Base-by-base conservation (phyloP, 176 grass and related monocot genomes). In the Poa pratensis region DNA sequence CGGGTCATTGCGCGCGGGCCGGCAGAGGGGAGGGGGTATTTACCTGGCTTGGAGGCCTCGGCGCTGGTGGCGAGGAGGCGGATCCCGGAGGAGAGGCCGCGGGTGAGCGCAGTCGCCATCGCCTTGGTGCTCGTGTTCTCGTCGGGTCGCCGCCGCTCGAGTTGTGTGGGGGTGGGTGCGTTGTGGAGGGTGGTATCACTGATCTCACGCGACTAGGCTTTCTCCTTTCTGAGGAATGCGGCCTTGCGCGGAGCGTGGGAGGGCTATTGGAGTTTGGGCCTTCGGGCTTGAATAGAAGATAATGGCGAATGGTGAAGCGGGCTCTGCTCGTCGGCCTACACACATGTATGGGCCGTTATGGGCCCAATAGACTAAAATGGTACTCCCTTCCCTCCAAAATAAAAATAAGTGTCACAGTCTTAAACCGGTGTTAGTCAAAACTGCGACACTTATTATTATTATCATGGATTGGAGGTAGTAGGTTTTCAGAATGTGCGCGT, bases 31-130 rank as follows among this genome's bases (percentile, higher is more conserved):
- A 23, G 24, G 23, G 20, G 11, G 58, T 9, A 12, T 78, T 92
- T 82, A 73, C 95, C 92, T 87, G 92, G 84, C 84, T 82, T 97
- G 73, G 92, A 92, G 34, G 86, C 86, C 77, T 89, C 86, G 30
- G 69, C 88, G 67, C 89, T 84, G 79, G 69, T 58, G 49, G 88
- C 72, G 24, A 97, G 48, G 66, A 97, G 86, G 61, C 89, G 80
- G 69, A 92, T 77, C 76, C 40, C 90, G 58, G 88, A 92, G 49
- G 89, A 69, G 50, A 97, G 14, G 58, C 90, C 90, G 75, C 86
- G 73, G 83, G 89, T 94, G 86, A 74, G 45, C 26, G 90, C 89
- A 74, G 82, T 94, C 24, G 91, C 83, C 81, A 81, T 86, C 46
- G 65, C 73, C 53, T 51, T 61, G 26, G 69, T 23, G 39, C 50